These are phyloP conservation scores for Adansonia rubrostipa DNA, from an alignment of 441 rosid genomes.

Conservation along the genomic window DNA sequence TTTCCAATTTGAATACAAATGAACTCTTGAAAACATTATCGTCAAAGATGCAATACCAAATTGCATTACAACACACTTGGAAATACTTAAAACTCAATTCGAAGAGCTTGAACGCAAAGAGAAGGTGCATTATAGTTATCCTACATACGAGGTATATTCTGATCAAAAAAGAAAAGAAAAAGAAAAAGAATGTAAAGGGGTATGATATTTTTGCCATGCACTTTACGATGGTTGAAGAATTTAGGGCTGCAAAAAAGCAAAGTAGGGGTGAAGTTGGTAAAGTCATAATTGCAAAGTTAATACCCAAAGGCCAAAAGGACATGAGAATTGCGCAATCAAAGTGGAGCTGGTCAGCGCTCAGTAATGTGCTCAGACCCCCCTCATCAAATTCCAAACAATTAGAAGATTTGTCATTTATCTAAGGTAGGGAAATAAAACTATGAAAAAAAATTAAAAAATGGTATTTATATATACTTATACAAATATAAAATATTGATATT, in stretches of 20 bases:
- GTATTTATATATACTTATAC: no score
- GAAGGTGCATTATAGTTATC: background rate
- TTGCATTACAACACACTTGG: no score
- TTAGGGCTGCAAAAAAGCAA: background rate
- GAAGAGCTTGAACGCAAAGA: no score
- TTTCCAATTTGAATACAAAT: no score
- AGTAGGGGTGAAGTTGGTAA: constrained; percentile 20
- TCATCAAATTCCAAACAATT: constrained; percentile 2
- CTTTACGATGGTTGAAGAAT: background rate
- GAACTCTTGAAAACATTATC: no score
- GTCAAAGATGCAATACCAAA: no score
- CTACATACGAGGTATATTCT: background rate
- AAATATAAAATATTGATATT: no score
- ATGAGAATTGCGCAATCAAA: background rate
- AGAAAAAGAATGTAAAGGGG: background rate
- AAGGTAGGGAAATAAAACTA: background rate
- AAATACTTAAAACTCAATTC: no score
- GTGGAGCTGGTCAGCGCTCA: background rate
- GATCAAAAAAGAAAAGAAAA: no score
- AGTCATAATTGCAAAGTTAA: constrained; percentile 14
- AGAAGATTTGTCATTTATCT: constrained; percentile 27
- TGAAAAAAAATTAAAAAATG: background rate
- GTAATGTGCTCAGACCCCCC: constrained; percentile 4
- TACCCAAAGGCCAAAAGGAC: background rate
- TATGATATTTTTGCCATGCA: background rate